Conservation (phyloP, 2,329 filamentous ascomycete genomes). For the Colletotrichum zoysiae region DNA sequence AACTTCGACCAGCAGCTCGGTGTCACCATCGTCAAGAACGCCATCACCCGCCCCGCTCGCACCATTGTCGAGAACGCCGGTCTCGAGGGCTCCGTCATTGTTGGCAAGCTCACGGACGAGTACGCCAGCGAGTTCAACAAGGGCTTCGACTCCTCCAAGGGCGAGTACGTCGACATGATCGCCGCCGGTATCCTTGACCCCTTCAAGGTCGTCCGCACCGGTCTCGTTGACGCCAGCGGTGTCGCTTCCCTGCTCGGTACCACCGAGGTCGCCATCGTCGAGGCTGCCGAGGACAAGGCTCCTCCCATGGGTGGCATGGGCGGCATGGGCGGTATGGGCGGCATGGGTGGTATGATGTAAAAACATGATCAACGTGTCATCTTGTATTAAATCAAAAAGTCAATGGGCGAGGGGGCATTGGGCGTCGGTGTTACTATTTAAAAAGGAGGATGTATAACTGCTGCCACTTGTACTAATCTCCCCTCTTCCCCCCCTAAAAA, state of each 20-base stretch:
- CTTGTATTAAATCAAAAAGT: slow-evolving; percentile 46
- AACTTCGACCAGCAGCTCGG: slow-evolving; percentile 99
- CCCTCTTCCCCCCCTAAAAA: slow-evolving; percentile 35
- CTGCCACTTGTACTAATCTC: slow-evolving; percentile 48
- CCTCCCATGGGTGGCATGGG: slow-evolving; percentile 74
- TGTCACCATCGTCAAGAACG: slow-evolving; percentile 97
- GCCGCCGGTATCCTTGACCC: slow-evolving; percentile 95
- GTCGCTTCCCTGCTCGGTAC: slow-evolving; percentile 97
- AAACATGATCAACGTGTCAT: slow-evolving; percentile 44
- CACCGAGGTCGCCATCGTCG: slow-evolving; percentile 97
- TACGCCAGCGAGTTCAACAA: slow-evolving; percentile 94
- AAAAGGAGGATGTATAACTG: slow-evolving; percentile 51
- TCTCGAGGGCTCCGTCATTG: slow-evolving; percentile 92
- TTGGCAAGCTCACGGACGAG: slow-evolving; percentile 98
- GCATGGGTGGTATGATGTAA: slow-evolving; percentile 76
- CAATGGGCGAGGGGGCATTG: slow-evolving; percentile 58
- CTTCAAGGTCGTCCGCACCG: slow-evolving; percentile 98
- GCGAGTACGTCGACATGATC: slow-evolving; percentile 99
- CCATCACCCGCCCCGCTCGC: slow-evolving; percentile 94
- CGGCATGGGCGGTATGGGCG: slow-evolving; percentile 68
- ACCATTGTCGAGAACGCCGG: slow-evolving; percentile 99
- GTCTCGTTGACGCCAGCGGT: slow-evolving; percentile 92
- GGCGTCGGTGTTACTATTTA: slow-evolving; percentile 62
- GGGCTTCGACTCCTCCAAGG: slow-evolving; percentile 96
- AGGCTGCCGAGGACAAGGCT: slow-evolving; percentile 91